Evolutionary conservation across 257 asterid genomes (phyloP).

Genomic region (Nicotiana undulata): DNA sequence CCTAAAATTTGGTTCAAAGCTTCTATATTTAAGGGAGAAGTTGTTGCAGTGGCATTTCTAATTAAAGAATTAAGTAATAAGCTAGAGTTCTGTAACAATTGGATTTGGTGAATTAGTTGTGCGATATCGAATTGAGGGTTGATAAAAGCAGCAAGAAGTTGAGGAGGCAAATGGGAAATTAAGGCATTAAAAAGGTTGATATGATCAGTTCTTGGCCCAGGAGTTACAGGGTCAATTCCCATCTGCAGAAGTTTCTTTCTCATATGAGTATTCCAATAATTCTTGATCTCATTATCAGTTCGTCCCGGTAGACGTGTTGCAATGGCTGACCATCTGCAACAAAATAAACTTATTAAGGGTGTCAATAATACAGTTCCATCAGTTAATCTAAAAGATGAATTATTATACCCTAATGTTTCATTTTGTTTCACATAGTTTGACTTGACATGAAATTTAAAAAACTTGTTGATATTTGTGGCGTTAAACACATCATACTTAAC

Average conservation of each 20-base stretch:
- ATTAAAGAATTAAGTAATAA: background rate
- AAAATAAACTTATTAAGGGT: background rate
- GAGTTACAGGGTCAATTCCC: slow-evolving; percentile 33
- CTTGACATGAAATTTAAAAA: no score
- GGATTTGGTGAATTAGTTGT: slow-evolving; percentile 10
- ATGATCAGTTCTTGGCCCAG: slow-evolving; percentile 17
- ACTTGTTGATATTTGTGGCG: no score
- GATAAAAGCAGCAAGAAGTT: background rate
- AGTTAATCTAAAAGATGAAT: background rate
- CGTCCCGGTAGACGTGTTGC: slow-evolving; percentile 32
- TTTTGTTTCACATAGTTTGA: no score
- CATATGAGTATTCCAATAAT: slow-evolving; percentile 31
- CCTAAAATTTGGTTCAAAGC: background rate
- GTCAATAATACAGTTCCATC: background rate
- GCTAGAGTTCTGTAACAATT: background rate
- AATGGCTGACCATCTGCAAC: slow-evolving; percentile 30
- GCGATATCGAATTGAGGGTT: slow-evolving; percentile 1
- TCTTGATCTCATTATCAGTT: slow-evolving; percentile 35
- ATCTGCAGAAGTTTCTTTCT: slow-evolving; percentile 22
- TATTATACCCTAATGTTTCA: no score
- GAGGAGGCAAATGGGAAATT: background rate
- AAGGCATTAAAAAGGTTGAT: slow-evolving; percentile 5
- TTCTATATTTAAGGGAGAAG: background rate
- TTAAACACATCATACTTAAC: no score
- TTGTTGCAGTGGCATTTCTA: background rate